These are phyloP conservation scores for Colletotrichum coccodes DNA, from an alignment of 2,329 filamentous ascomycete genomes.

Conservation along the genomic window DNA sequence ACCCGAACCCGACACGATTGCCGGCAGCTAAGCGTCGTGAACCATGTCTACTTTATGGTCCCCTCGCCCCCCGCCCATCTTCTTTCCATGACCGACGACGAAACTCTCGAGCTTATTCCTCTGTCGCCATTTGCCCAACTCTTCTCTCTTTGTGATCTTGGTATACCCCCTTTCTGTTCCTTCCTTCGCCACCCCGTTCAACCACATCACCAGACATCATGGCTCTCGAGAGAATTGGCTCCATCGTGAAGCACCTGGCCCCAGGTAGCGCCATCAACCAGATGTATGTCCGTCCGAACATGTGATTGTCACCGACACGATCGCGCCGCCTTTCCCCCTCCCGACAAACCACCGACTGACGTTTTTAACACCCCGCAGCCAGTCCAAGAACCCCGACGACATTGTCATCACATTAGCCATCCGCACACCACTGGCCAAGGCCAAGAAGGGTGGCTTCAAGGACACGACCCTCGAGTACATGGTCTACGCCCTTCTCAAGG, in stretches of 20 bases:
- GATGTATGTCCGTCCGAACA: slow-evolving; percentile 70
- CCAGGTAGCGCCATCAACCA: slow-evolving; percentile 77
- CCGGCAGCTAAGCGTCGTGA: slow-evolving; percentile 27
- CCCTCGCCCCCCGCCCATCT: not conserved
- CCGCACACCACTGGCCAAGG: slow-evolving; percentile 90
- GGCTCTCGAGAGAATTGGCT: slow-evolving; percentile 87
- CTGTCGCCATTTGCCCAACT: not conserved
- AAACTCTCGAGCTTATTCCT: slow-evolving; percentile 27
- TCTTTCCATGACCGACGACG: slow-evolving; percentile 1
- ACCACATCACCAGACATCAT: slow-evolving; percentile 56
- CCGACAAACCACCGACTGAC: slow-evolving; percentile 29
- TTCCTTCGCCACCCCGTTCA: not conserved
- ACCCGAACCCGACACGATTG: slow-evolving; percentile 29
- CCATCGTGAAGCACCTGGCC: slow-evolving; percentile 86
- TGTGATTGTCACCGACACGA: slow-evolving; percentile 14
- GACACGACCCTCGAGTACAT: slow-evolving; percentile 91
- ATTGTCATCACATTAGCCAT: slow-evolving; percentile 94
- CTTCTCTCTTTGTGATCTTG: not conserved
- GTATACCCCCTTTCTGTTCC: not conserved
- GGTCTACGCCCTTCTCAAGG: slow-evolving; percentile 83
- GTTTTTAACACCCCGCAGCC: slow-evolving; percentile 59
- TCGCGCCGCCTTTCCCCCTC: too few species aligned
- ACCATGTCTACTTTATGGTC: slow-evolving; percentile 26
- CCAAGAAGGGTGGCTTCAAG: slow-evolving; percentile 92
- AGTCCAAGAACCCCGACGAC: slow-evolving; percentile 93